Base-by-base conservation (phyloP, 805 yeast genomes). In the Maudiozyma turicensis region DNA sequence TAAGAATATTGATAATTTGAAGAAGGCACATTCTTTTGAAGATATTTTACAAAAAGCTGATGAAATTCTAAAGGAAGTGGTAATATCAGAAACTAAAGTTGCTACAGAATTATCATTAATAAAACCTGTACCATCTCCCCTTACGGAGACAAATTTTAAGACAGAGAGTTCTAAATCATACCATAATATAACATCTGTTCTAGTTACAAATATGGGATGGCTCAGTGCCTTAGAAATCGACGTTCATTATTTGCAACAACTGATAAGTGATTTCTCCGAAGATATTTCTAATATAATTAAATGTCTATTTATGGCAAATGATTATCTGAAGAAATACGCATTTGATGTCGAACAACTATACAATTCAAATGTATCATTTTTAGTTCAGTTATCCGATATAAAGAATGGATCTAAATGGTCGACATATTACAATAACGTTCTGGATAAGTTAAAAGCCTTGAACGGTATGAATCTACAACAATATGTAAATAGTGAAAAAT, bases 181-280 rank as follows among this genome's bases (percentile, higher is more conserved):
- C 38, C 66, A 64, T 43, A 46, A 55, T 8, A 56, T 70, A 28
- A 52, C 66, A 0, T 65, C 71, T 31, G 56, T 69, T 9, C 52
- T 77, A n/a, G 72, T 75, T 7, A 58, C 72, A 0, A 74, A 75
- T 53, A 64, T 72, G n/a, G 76, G 75, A 0, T 79, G 83, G 83
- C 62, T 77, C 14, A 67, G 72, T 28, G 74, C 77, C 1, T 52
- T 77, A 20, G 65, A 69, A 37, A 70, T 72, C 1, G 77, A 75
- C 51, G 73, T 45, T 29, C 63, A 31, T 55, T 68, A 43, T 57
- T 71, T 48, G 59, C 68, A 49, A 68, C 65, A 40, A 53, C 46
- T 59, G 5, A 54, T 61, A 26, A 48, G 50, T 3, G 66, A 60
- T 6, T 58, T 67, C 5, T 55, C 67, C 6, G 53, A 54, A 2